A percentile compares a stretch with the other conserved stretches of the same genome.
Conservation (phyloP, 768 basidiomycete species). For the Mycena metata region DNA sequence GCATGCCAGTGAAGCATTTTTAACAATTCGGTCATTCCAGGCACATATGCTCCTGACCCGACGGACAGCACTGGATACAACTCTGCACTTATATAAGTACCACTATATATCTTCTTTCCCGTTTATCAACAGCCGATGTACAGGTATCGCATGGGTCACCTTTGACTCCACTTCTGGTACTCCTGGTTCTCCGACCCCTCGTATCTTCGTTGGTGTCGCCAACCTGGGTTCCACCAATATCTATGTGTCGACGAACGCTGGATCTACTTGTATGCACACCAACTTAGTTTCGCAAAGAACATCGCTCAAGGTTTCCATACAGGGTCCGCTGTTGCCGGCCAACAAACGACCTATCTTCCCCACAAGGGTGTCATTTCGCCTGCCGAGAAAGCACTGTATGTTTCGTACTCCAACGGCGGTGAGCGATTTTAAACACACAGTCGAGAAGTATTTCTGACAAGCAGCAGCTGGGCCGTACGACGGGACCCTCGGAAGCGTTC, state of each 20-base stretch:
- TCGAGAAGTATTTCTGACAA: background rate
- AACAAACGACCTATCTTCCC: constrained; percentile 69
- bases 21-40: constrained; percentile 45
- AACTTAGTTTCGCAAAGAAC: background rate
- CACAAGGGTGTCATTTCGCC: constrained; percentile 78
- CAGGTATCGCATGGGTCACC: constrained; percentile 72
- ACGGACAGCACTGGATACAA: constrained; percentile 64
- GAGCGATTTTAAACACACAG: background rate
- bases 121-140: background rate
- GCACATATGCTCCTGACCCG: constrained; percentile 66
- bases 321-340: constrained; percentile 72
- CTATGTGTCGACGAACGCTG: constrained; percentile 69
- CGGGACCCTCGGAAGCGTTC: constrained; percentile 63
- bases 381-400: constrained; percentile 67
- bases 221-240: constrained; percentile 67
- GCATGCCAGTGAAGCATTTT: background rate
- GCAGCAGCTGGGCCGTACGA: constrained; percentile 70
- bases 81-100: constrained; percentile 54
- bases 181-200: constrained; percentile 65
- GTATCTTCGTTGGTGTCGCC: constrained; percentile 79
- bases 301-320: background rate
- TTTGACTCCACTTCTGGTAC: constrained; percentile 72
- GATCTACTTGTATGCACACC: constrained; percentile 63
- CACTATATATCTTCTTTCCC: constrained; percentile 9
- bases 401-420: constrained; percentile 70